Evolutionary conservation across 2,329 filamentous ascomycete species (phyloP), one percentile per base, ranked within the genome.

Genomic region (Ceratocystis lukuohia): DNA sequence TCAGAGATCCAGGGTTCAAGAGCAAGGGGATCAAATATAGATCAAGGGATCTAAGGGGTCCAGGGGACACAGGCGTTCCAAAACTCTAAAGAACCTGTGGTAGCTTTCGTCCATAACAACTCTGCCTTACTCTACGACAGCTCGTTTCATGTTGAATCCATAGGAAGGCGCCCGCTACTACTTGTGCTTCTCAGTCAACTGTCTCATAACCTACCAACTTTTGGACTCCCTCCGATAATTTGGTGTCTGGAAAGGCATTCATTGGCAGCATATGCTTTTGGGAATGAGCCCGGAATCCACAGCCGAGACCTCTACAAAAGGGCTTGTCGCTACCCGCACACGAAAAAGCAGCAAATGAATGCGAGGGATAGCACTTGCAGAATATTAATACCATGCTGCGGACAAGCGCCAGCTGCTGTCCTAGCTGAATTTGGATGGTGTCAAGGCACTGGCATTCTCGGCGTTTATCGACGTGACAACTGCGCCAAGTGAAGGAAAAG

Each of bases 401-500:
- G 28, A 8, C 28, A 37, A 20, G 30, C 28, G 25, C 56, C 56
- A 1, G 17, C 30, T 37, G 56, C 8, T n/a, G 17, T 59, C 33
- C 56, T 37, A 10, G 12, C 30, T 59, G 12, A 15, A 37, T 59
- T 59, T 59, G 56, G 56, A 37, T 25, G n/a, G 15, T 5, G 22
- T 59, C 56, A 37, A 59, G 56, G 33, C 56, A 37, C 20, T 59
- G 56, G 56, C 56, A 37, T 33, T 59, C 53, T 59, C 28, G n/a
- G 53, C n/a, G 17, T 37, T 7, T n/a, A 33, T 59, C 12, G 56
- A 17, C 25, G 33, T 57, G 53, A 17, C 8, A 59, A 37, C 30
- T 8, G 6, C 12, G 22, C 56, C n/a, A 59, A 37, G 12, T n/a
- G 17, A 20, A 59, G 15, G 33, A 20, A 25, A 20, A n/a, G 46